A percentile compares a stretch with the other conserved stretches of the same genome.
Conservation (phyloP, 2,329 filamentous ascomycete genomes). For the Herpotrichia juniperi region DNA sequence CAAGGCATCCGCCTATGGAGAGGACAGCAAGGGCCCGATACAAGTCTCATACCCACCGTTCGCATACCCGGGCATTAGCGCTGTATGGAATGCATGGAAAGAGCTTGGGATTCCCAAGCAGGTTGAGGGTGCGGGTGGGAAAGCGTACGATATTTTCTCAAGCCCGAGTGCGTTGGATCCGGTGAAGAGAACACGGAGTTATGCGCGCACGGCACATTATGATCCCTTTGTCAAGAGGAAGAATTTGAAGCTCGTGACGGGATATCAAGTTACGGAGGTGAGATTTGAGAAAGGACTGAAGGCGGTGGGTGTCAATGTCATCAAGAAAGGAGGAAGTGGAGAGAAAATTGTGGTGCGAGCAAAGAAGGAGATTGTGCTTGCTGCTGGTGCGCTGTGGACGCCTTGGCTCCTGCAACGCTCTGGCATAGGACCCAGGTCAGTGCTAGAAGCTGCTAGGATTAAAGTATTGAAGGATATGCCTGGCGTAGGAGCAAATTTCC, state of each 20-base stretch:
- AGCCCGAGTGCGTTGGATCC: conserved; percentile 30
- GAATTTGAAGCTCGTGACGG: conserved; percentile 32
- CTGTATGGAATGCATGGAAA: conserved; percentile 18
- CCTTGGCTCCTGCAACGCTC: conserved; percentile 23
- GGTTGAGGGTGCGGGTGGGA: conserved; percentile 33
- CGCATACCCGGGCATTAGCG: conserved; percentile 15
- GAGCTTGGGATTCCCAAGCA: conserved; percentile 23
- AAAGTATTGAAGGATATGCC: conserved; percentile 26
- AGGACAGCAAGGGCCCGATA: conserved; percentile 19
- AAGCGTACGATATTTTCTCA: conserved; percentile 36
- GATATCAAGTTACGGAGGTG: conserved; percentile 17
- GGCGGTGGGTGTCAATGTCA: conserved; percentile 7
- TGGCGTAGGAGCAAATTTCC: conserved; percentile 38
- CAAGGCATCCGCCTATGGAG: conserved; percentile 15
- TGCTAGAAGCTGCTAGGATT: conserved; percentile 27
- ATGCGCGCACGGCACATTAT: conserved; percentile 38
- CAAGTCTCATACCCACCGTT: conserved; percentile 19
- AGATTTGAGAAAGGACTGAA: conserved; percentile 6
- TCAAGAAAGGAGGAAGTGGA: conserved; percentile 1
- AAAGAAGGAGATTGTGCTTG: conserved; percentile 21
- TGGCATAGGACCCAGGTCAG: conserved; percentile 20
- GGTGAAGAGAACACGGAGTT: conserved; percentile 38
- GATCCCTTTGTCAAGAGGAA: conserved; percentile 23
- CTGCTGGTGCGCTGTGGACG: conserved; percentile 22
- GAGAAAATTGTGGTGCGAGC: conserved; percentile 5